Base-by-base conservation (phyloP, 2,329 filamentous ascomycete species). In the Zymoseptoria ardabiliae region DNA sequence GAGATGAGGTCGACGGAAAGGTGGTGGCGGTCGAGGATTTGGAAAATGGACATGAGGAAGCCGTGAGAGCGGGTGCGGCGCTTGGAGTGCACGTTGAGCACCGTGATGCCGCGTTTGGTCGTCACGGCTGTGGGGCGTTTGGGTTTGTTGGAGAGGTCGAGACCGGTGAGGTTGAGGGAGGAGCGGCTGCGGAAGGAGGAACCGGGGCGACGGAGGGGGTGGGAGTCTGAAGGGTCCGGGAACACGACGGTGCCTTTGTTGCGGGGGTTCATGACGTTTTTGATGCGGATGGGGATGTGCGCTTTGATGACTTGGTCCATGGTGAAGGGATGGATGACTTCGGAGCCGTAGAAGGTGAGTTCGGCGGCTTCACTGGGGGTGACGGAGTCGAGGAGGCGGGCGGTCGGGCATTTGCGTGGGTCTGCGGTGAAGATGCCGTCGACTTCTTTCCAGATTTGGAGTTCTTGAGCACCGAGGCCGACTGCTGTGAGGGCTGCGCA, bases 371-470 rank as follows among this genome's bases (percentile, higher is more conserved):
- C 94, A 9, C 91, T 88, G 0, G 94, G 94, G 3, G 93, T 97
- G 72, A 99, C 96, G 57, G 87, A 87, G 10, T 87, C 78, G 51
- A 99, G 82, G n/a, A 99, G 81, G 53, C 88, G 83, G n/a, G 94
- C 95, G 0, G 93, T 97, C 2, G 93, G 92, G 48, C 95, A 90
- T 75, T 94, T 95, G 67, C 88, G 85, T 2, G 90, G 90, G 70
- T 97, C 93, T 4, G 86, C 86, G 1, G 86, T 89, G 75, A 96
- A 94, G 71, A 97, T 95, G 60, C 91, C 92, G 74, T 99, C 94
- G 6, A 99, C 94, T 73, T 99, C 94, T 78, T 99, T 99, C 94
- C 94, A 97, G 64, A 99, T 89, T 75, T 99, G 94, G 56, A 99
- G 82, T 74, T 99, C 94, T 57, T 87, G 79, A 0, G 94, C 94